Evolutionary conservation across 176 grass and related monocot genomes (phyloP), one percentile per base, ranked within the genome.

Genomic region (Triticum timopheevii): DNA sequence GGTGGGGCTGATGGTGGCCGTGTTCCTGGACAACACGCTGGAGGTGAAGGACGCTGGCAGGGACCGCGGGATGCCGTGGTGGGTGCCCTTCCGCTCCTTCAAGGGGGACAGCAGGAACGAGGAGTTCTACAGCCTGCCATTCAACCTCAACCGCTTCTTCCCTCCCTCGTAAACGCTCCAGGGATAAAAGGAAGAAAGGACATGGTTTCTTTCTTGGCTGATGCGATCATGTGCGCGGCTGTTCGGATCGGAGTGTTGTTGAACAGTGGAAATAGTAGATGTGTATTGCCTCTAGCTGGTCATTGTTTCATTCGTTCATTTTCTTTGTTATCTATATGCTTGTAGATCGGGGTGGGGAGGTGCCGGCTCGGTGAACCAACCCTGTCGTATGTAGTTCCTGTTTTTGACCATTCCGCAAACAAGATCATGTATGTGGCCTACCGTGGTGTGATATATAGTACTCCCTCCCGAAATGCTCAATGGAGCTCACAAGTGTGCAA

Each of bases 111-210:
- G 78, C 89, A 80, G 97, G 82, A 99, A 94, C 82, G 94, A 94
- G 89, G 97, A 99, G 92, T 97, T 99, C 90, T 99, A 99, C 85
- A 97, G 92, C 83, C 80, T 99, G 17, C 97, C 97, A 1, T 99
- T 99, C 90, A 97, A 97, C 68, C 97, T 99, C 83, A 91, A 97
- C 73, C 94, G 97, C 54, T 99, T 99, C 89, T 99, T 99, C 85
- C 97, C 97, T 25, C 90, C 97, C 2, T 88, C 94, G 13, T 97
- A 73, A 91, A 58, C 34, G 42, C 20, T 13, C 7, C 1, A 28
- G 4, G 44, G 3, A 30, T 22, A 1, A 77, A 54, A 19, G 16
- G 49, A 52, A 52, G 49, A 16, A 7, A 50, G 47, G n/a, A 5
- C 47, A 28, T 31, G 38, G 44, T 42, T 24, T 7, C 24, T 23